These are phyloP conservation scores for Sordaria brevicollis DNA, from an alignment of 495 filamentous ascomycete species.

Conservation along the genomic window DNA sequence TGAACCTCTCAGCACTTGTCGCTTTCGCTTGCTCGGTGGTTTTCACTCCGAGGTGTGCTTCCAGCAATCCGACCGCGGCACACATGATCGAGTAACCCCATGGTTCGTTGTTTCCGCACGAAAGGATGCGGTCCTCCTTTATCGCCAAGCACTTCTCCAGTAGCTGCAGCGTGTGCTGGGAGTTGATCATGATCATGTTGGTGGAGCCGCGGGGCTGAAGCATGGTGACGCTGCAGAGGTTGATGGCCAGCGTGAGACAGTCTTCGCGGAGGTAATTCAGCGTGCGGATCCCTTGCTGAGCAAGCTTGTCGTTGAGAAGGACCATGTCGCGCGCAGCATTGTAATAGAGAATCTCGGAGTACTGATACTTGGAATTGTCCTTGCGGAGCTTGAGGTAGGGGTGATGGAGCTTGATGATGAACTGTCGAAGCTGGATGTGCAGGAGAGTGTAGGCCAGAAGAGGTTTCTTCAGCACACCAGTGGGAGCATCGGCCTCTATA, in stretches of 20 bases:
- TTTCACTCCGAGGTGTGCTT: conserved; percentile 29
- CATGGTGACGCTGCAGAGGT: conserved; percentile 36
- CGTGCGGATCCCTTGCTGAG: conserved; percentile 29
- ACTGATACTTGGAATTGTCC: conserved; percentile 31
- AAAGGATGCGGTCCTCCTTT: conserved; percentile 35
- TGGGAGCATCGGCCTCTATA: conserved; percentile 2
- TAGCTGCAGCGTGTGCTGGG: conserved; percentile 31
- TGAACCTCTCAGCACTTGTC: conserved; percentile 26
- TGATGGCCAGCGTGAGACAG: conserved; percentile 29
- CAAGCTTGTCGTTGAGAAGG: conserved; percentile 29
- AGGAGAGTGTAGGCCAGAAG: conserved; percentile 31
- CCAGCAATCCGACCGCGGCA: conserved; percentile 30
- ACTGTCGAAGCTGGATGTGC: conserved; percentile 32
- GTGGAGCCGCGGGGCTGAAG: conserved; percentile 36
- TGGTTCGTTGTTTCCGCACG: conserved; percentile 36
- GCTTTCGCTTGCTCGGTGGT: conserved; percentile 30
- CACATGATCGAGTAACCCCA: conserved; percentile 38
- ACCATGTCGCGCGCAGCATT: conserved; percentile 37
- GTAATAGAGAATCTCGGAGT: conserved; percentile 37
- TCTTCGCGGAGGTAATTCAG: conserved; percentile 33
- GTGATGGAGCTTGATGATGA: conserved; percentile 35
- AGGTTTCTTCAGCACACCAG: conserved; percentile 17
- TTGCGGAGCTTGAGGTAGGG: conserved; percentile 32
- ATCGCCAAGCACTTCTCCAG: conserved; percentile 33
- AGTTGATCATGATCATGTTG: conserved; percentile 34